A percentile compares a stretch with the other conserved stretches of the same genome.
phyloP scores from a whole-genome alignment of 257 asterid genomes.

The Verbena officinalis region DNA sequence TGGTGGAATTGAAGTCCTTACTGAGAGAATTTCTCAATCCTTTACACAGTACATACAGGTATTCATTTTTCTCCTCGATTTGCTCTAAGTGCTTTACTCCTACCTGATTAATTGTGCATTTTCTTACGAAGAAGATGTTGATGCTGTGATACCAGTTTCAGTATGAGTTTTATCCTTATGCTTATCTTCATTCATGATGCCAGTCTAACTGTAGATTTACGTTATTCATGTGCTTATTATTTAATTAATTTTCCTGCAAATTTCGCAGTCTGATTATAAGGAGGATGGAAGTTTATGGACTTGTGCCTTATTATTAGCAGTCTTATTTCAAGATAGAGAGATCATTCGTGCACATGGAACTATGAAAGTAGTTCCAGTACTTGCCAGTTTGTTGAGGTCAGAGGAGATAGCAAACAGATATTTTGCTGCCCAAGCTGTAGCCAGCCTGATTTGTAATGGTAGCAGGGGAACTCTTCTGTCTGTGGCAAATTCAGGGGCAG shows the following conservation, averaged over 20 bases:
- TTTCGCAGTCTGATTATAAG: conserved; percentile 72
- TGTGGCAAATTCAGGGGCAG: conserved; percentile 94
- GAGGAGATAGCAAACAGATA: conserved; percentile 90
- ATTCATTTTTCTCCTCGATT: conserved; percentile 11
- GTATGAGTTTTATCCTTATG: neutral
- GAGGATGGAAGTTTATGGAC: conserved; percentile 91
- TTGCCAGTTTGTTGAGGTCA: conserved; percentile 79
- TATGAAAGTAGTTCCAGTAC: conserved; percentile 83
- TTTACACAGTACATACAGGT: conserved; percentile 73
- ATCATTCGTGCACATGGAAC: conserved; percentile 80
- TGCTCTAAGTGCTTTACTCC: conserved; percentile 7
- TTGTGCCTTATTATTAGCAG: conserved; percentile 74
- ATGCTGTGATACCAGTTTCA: conserved; percentile 17
- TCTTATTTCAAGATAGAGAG: conserved; percentile 88
- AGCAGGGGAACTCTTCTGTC: conserved; percentile 99
- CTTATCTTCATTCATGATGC: conserved; percentile 12
- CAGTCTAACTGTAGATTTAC: conserved; percentile 15
- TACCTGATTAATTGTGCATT: conserved; percentile 15
- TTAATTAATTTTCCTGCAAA: neutral
- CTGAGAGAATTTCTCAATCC: conserved; percentile 75
- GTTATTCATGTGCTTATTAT: conserved; percentile 18
- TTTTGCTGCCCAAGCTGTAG: conserved; percentile 93
- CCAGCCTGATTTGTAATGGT: conserved; percentile 96
- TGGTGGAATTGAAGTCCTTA: conserved; percentile 90
- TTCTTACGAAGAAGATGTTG: neutral